A percentile compares a stretch with the other conserved stretches of the same genome.
Conservation (phyloP, 495 filamentous ascomycete genomes). For the Penicillium tannophilum region DNA sequence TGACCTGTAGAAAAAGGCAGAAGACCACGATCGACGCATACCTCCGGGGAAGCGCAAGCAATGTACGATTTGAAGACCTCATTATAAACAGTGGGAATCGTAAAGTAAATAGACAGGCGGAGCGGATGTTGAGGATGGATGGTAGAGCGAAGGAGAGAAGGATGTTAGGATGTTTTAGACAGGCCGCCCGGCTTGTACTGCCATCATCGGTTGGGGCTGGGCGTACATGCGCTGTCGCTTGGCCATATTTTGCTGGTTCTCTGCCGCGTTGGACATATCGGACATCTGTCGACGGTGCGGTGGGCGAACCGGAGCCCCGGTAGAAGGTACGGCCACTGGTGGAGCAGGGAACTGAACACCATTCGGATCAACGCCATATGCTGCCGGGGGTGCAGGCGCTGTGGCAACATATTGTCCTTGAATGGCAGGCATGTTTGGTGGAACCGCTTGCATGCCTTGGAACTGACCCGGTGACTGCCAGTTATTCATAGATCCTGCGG, state of each 20-base stretch:
- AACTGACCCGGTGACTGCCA: slow-evolving; percentile 78
- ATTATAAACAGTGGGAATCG: slow-evolving; percentile 39
- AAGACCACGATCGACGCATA: slow-evolving; percentile 19
- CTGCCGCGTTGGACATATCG: slow-evolving; percentile 61
- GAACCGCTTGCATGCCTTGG: slow-evolving; percentile 62
- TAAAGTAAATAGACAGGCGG: slow-evolving; percentile 29
- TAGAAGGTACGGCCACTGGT: slow-evolving; percentile 50
- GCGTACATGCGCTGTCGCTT: slow-evolving; percentile 69
- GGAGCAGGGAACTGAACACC: slow-evolving; percentile 54
- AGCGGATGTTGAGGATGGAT: slow-evolving; percentile 11
- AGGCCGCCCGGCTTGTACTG: slow-evolving; percentile 43
- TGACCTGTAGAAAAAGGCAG: slow-evolving; percentile 27
- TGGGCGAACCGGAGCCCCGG: slow-evolving; percentile 38
- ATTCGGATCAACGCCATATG: slow-evolving; percentile 55
- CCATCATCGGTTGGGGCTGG: slow-evolving; percentile 50
- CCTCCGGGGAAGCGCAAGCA: slow-evolving; percentile 20
- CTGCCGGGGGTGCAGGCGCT: slow-evolving; percentile 37
- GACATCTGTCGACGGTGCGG: slow-evolving; percentile 66
- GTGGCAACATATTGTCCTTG: slow-evolving; percentile 53
- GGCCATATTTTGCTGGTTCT: slow-evolving; percentile 52
- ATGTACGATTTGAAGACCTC: slow-evolving; percentile 31
- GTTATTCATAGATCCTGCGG: slow-evolving; percentile 64
- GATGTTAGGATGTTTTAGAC: slow-evolving; percentile 23
- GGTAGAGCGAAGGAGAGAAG: background rate
- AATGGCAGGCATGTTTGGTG: slow-evolving; percentile 48